Evolutionary conservation across 192 early-diverging fungal genomes (phyloP).

Genomic region (Coemansia sp.): DNA sequence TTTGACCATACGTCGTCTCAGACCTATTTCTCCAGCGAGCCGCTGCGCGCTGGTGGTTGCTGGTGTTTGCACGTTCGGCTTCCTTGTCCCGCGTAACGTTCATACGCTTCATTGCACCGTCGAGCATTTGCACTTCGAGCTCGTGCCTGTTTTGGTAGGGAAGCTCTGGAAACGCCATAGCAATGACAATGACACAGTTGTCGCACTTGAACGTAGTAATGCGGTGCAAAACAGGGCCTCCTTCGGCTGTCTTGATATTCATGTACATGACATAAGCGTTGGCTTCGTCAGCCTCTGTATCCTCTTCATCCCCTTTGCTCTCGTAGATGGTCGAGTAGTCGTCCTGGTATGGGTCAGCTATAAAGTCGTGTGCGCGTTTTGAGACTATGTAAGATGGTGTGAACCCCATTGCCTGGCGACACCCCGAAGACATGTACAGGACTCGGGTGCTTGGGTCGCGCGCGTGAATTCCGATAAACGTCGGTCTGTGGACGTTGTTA

Average conservation of each 20-base stretch:
- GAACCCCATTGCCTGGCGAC: slow-evolving; percentile 37
- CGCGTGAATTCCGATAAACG: slow-evolving; percentile 43
- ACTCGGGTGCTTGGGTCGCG: slow-evolving; percentile 33
- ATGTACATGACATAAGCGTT: slow-evolving; percentile 47
- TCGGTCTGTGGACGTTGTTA: slow-evolving; percentile 13
- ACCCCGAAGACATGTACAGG: slow-evolving; percentile 49
- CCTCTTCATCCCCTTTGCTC: slow-evolving; percentile 27
- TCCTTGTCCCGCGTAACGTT: slow-evolving; percentile 22
- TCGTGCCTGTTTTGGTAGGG: slow-evolving; percentile 26
- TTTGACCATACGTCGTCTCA: slow-evolving; percentile 14
- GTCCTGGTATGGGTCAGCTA: slow-evolving; percentile 30
- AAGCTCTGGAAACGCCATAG: slow-evolving; percentile 35
- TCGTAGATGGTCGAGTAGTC: slow-evolving; percentile 33
- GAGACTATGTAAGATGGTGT: slow-evolving; percentile 30
- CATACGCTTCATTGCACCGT: slow-evolving; percentile 31
- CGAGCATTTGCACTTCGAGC: slow-evolving; percentile 46
- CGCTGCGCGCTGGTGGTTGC: slow-evolving; percentile 10
- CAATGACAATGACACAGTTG: slow-evolving; percentile 36
- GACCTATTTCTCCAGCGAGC: not conserved
- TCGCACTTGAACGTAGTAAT: slow-evolving; percentile 42
- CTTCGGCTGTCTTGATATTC: slow-evolving; percentile 30
- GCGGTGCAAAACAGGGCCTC: slow-evolving; percentile 24
- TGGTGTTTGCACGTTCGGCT: not conserved
- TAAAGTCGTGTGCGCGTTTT: slow-evolving; percentile 30
- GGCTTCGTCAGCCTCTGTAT: slow-evolving; percentile 40